Evolutionary conservation across 768 basidiomycete species (phyloP), one percentile per base, ranked within the genome.

Genomic region (Boletus reticulatus): DNA sequence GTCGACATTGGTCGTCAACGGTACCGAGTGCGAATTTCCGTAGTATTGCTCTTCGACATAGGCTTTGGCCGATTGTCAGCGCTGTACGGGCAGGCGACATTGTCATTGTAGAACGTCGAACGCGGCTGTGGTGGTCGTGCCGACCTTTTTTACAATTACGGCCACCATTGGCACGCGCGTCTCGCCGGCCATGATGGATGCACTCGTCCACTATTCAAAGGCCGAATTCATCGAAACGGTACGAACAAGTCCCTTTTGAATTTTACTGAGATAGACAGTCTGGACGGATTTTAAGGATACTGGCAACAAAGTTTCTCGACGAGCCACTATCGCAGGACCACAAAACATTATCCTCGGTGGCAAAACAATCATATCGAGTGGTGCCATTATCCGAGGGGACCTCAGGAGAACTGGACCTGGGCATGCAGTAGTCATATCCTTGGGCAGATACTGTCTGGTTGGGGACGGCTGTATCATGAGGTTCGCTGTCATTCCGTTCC

Each of bases 281-380:
- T 38, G 27, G 31, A 48, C 48, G 47, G 52, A 65, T 55, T 41
- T 20, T 57, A 70, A 94, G 92, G 94, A 95, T 69, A 95, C 93
- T 58, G 93, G 92, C 43, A 96, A 98, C 78, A 96, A 96, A 72
- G 95, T 98, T 43, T 95, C 92, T 39, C 84, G 93, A 54, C 84
- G 90, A 58, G 93, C 94, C 17, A 88, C 87, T 27, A 97, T 98
- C 65, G 85, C 88, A 53, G 96, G 96, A 2, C 90, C 94, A 12
- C 89, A 94, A 72, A 98, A 97, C 70, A 99, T 98, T 70, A 93
- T 98, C 58, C 85, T 99, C 14, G 94, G 93, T 39, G 97, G 96
- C 44, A 97, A 98, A 76, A 94, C 94, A 3, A 93, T 98, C 70
- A 95, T 99, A 56, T 89, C 94, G 2, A 88, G 83, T 56, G 83